phyloP scores from a whole-genome alignment of 768 basidiomycete species.

The Agrocybe praecox region DNA sequence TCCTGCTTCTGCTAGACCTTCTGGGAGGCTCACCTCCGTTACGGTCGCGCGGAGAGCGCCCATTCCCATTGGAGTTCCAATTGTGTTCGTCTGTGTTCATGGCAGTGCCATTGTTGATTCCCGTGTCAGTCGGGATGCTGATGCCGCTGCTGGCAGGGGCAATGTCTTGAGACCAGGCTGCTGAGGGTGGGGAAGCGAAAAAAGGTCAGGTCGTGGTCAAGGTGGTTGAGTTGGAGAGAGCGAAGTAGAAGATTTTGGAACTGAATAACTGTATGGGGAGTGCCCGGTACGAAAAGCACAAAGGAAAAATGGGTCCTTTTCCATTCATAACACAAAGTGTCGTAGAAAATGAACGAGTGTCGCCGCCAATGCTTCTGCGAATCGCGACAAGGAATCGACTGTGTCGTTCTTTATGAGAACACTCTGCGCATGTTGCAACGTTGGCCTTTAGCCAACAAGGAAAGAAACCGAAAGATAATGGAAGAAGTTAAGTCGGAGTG shows the following conservation, averaged over 20 bases:
- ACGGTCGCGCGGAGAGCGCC: conserved; percentile 42
- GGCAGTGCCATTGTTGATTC: conserved; percentile 38
- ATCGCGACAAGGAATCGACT: conserved; percentile 2
- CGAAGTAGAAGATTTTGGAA: conserved; percentile 34
- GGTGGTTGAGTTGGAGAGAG: conserved; percentile 44
- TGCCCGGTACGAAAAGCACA: conserved; percentile 22
- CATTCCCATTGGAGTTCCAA: conserved; percentile 46
- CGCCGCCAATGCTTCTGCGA: not conserved
- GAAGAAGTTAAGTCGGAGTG: conserved; percentile 21
- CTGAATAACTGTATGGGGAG: conserved; percentile 22
- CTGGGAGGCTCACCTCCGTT: conserved; percentile 54
- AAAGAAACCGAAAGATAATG: conserved; percentile 26
- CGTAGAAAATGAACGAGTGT: conserved; percentile 3
- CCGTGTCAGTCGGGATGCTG: conserved; percentile 66
- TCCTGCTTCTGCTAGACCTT: conserved; percentile 79
- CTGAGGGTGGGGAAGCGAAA: conserved; percentile 31
- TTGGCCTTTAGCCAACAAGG: conserved; percentile 48
- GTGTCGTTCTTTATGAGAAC: conserved; percentile 5
- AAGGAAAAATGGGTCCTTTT: conserved; percentile 16
- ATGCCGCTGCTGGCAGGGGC: conserved; percentile 67
- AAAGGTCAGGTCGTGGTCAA: conserved; percentile 40
- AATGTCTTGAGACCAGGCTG: conserved; percentile 85
- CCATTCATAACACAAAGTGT: conserved; percentile 12
- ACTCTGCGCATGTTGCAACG: conserved; percentile 21
- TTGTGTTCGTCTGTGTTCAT: conserved; percentile 56